Base-by-base conservation (phyloP, 139 green algal genomes). In the Yamagishiella unicocca region DNA sequence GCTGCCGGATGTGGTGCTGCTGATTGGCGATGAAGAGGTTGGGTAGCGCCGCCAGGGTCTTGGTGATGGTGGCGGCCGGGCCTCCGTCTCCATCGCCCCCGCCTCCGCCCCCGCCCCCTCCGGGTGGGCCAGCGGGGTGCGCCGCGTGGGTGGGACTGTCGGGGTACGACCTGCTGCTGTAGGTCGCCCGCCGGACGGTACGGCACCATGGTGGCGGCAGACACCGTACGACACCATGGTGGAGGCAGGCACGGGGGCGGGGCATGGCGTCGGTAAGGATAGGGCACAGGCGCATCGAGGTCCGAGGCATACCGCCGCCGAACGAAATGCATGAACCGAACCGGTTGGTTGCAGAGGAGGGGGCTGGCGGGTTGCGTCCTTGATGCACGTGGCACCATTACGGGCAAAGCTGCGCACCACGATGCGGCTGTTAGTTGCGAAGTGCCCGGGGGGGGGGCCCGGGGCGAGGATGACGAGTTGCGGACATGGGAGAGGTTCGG, bases 1-100 rank as follows among this genome's bases (percentile, higher is more conserved):
- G n/a, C n/a, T n/a, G 73, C 31, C 45, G 12, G n/a, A 21, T 24
- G 74, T 5, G 0, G 24, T 78, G 40, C 54, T n/a, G n/a, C n/a
- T n/a, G n/a, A n/a, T n/a, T n/a, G 27, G 70, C 21, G 38, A 8
- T 40, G 75, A 24, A 71, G 4, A 70, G 22, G 53, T 83, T 53
- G 2, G 54, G 75, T 33, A 83, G 75, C 35, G 53, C 53, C 35
- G 75, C 75, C 53, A 83, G 75, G 29, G 50, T 53, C 35, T 53
- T 25, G 53, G 22, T 27, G 7, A 83, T 50, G 50, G 6, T 9
- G 46, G 75, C 53, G 46, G 46, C 42, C n/a, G n/a, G n/a, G n/a
- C n/a, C n/a, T n/a, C n/a, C 27, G 43, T 42, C 42, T 29, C 29
- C 6, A 40, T 6, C 42, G 71, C 3, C 40, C 35, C 24, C 40